Evolutionary conservation across 2,329 filamentous ascomycete genomes (phyloP), one percentile per base, ranked within the genome.

Genomic region (Chalaropsis ovoidea): DNA sequence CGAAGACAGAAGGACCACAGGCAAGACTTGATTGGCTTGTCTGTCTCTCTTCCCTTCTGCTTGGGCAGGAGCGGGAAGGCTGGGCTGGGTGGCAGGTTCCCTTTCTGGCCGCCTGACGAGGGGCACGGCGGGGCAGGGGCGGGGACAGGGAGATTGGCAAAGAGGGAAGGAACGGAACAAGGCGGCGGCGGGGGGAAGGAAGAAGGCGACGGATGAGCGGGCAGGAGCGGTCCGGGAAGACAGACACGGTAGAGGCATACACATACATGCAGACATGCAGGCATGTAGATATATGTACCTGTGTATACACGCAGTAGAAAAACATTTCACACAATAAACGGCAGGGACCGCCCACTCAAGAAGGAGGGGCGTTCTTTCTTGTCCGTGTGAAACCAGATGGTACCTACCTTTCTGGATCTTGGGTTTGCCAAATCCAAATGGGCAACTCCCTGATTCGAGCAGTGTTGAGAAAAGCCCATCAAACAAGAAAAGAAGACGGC

Each of bases 391-490:
- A 49, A 49, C 47, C 10, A 49, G 47, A 15, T 49, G 19, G 47
- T 49, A 24, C 52, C 27, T 56, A 22, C 13, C 52, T 56, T 56
- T 31, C 8, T 56, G 11, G 27, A 31, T 27, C 52, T 17, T 31
- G 42, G 13, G 17, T 10, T n/a, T 43, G 11, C 52, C 27, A 56
- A 17, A 35, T 35, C 52, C 0, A 35, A 56, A 56, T 3, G 3
- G 27, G 52, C 7, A 56, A 56, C 52, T 56, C 52, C 52, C 52
- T 56, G 24, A 13, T 35, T 56, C 31, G 52, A 56, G 27, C n/a
- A 15, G 22, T 11, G 47, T 49, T 49, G 47, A n/a, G 7, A 49
- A 49, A 56, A 56, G 15, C n/a, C 22, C 22, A 35, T 56, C 52
- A 56, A 35, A 56, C 52, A 56, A 56, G 52, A 31, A 19, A 49